Conservation (phyloP, 140 eudicot species). For the Flaveria floridana region DNA sequence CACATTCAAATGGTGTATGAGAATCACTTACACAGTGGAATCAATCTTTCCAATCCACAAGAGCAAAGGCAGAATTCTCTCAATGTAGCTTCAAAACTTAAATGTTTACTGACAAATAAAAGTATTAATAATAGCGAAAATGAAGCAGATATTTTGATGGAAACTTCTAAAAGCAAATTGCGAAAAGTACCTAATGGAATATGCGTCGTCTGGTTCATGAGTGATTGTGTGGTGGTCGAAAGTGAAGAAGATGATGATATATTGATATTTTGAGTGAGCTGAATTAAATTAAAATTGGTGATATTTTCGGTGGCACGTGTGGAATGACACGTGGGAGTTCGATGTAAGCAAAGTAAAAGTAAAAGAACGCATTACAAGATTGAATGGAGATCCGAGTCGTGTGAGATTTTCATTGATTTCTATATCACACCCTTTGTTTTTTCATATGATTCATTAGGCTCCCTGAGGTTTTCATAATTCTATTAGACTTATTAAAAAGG, state of each 20-base stretch:
- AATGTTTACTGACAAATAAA: slow-evolving; percentile 15
- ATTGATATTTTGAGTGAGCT: slow-evolving; percentile 17
- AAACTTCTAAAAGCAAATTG: slow-evolving; percentile 34
- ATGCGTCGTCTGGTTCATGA: slow-evolving; percentile 22
- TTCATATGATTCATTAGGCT: background rate
- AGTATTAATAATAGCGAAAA: slow-evolving; percentile 34
- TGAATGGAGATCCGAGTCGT: slow-evolving; percentile 34
- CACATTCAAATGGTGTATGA: background rate
- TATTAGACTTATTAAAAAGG: background rate
- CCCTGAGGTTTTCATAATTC: background rate
- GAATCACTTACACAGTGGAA: slow-evolving; percentile 28
- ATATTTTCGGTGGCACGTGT: slow-evolving; percentile 32
- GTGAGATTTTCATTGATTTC: background rate
- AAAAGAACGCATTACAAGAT: slow-evolving; percentile 28
- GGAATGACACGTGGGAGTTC: slow-evolving; percentile 34
- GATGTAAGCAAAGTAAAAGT: background rate
- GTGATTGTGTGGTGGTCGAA: slow-evolving; percentile 40
- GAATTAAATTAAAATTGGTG: background rate
- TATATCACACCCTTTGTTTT: slow-evolving; percentile 10
- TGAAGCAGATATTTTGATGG: slow-evolving; percentile 32
- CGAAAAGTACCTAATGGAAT: slow-evolving; percentile 24
- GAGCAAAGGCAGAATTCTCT: slow-evolving; percentile 9
- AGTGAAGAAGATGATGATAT: slow-evolving; percentile 35
- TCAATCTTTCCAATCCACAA: slow-evolving; percentile 14
- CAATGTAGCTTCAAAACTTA: slow-evolving; percentile 26